Evolutionary conservation across 2,329 filamentous ascomycete genomes (phyloP).

Genomic region (Fusarium pseudoanthophilum): DNA sequence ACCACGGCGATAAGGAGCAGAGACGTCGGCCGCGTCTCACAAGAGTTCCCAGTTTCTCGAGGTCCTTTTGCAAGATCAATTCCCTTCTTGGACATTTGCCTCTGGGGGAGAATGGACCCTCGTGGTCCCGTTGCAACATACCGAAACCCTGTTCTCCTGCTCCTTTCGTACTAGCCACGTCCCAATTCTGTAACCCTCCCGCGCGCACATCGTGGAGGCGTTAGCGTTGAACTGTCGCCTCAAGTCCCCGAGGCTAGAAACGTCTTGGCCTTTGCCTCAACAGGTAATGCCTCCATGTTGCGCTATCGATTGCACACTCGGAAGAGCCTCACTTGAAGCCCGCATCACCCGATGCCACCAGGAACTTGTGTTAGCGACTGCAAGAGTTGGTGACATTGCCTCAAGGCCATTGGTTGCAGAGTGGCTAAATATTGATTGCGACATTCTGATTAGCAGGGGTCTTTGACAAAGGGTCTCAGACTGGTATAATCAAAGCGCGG

Average conservation of each 20-base stretch:
- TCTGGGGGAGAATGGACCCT: neutral
- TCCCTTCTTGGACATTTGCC: constrained; percentile 3
- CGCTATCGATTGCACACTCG: neutral
- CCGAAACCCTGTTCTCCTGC: constrained; percentile 4
- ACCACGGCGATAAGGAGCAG: constrained; percentile 3
- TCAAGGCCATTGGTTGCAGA: neutral
- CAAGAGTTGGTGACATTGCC: neutral
- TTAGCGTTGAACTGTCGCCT: constrained; percentile 2
- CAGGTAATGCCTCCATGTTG: neutral
- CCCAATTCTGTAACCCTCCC: neutral
- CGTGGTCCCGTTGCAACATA: neutral
- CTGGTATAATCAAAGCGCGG: neutral
- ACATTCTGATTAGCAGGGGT: constrained; percentile 14
- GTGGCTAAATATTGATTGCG: constrained; percentile 12
- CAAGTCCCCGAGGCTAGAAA: neutral
- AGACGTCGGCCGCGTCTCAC: neutral
- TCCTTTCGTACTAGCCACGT: constrained; percentile 1
- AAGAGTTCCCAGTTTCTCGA: neutral
- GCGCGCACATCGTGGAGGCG: neutral
- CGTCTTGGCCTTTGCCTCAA: neutral
- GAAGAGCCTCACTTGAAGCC: neutral
- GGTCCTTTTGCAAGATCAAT: constrained; percentile 15
- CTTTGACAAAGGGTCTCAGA: constrained; percentile 16
- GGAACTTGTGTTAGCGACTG: constrained; percentile 14
- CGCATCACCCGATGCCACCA: neutral